Evolutionary conservation across 805 yeast species (phyloP).

Genomic region (Jamesozyma piceae): DNA sequence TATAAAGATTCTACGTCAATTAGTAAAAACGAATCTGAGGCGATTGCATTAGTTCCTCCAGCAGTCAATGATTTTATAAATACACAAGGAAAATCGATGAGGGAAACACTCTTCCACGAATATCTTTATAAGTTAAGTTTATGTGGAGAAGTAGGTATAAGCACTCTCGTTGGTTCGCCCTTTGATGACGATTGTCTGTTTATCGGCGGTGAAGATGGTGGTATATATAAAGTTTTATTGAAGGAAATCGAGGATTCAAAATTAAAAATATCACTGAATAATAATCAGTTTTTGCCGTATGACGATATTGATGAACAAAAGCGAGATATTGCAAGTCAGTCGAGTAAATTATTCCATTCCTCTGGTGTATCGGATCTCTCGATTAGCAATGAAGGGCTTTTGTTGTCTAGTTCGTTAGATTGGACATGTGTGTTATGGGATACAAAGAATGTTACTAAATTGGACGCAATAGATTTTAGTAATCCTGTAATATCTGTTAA

Average conservation of each 20-base stretch:
- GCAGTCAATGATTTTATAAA: background rate
- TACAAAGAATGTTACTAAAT: conserved; percentile 6
- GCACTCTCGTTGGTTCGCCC: conserved; percentile 8
- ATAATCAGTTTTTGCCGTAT: conserved; percentile 20
- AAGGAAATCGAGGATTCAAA: conserved; percentile 4
- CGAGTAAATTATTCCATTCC: conserved; percentile 13
- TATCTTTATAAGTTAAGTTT: background rate
- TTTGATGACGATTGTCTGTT: conserved; percentile 16
- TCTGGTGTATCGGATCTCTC: conserved; percentile 14
- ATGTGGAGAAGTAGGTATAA: conserved; percentile 4
- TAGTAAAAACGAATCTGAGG: background rate
- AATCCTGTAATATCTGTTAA: conserved; percentile 12
- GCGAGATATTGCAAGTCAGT: background rate
- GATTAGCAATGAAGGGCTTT: conserved; percentile 9
- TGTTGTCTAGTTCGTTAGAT: conserved; percentile 20
- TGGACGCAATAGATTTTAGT: conserved; percentile 14
- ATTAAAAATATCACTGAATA: conserved; percentile 7
- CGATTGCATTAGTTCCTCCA: background rate
- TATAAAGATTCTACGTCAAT: conserved; percentile 8
- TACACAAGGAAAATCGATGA: too few relatives aligned
- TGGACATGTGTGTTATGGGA: conserved; percentile 25
- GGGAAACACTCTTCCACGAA: background rate
- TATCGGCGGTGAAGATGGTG: conserved; percentile 24
- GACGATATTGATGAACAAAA: background rate
- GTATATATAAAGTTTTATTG: conserved; percentile 17